Conservation (phyloP, 2,329 filamentous ascomycete genomes). For the Aspergillus tanneri region DNA sequence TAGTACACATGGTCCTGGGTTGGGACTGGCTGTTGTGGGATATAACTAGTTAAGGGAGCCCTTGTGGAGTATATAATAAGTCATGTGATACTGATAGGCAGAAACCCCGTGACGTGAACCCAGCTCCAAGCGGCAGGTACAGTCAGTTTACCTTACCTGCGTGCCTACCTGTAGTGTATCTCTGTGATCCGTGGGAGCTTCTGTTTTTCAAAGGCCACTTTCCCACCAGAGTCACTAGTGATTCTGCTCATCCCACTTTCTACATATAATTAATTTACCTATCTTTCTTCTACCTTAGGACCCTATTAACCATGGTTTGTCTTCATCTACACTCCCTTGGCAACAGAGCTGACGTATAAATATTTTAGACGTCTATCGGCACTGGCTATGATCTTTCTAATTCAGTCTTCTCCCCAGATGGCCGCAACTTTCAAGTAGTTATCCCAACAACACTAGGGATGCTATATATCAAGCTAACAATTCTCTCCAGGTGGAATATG, state of each 20-base stretch:
- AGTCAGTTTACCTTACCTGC: not conserved
- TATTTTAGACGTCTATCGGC: conserved; percentile 88
- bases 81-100: conserved; percentile 23
- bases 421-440: conserved; percentile 90
- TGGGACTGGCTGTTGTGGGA: too few species aligned
- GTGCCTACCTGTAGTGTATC: not conserved
- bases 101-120: conserved; percentile 35
- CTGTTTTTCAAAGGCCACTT: not conserved
- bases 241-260: not conserved
- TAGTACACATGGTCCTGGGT: too few species aligned
- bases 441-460: not conserved
- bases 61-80: conserved; percentile 4
- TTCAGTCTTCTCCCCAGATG: conserved; percentile 98
- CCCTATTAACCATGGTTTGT: conserved; percentile 22
- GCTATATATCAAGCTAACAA: conserved; percentile 16
- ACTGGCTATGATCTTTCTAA: conserved; percentile 99
- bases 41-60: too few species aligned
- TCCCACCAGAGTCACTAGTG: not conserved
- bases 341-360: not conserved
- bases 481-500: conserved; percentile 74
- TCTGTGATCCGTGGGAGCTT: not conserved
- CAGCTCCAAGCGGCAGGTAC: not conserved
- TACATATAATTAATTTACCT: not conserved
- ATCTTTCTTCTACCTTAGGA: too few species aligned
- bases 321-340: conserved; percentile 1